Conservation (phyloP, 2,329 filamentous ascomycete genomes). For the Talaromyces sp. region DNA sequence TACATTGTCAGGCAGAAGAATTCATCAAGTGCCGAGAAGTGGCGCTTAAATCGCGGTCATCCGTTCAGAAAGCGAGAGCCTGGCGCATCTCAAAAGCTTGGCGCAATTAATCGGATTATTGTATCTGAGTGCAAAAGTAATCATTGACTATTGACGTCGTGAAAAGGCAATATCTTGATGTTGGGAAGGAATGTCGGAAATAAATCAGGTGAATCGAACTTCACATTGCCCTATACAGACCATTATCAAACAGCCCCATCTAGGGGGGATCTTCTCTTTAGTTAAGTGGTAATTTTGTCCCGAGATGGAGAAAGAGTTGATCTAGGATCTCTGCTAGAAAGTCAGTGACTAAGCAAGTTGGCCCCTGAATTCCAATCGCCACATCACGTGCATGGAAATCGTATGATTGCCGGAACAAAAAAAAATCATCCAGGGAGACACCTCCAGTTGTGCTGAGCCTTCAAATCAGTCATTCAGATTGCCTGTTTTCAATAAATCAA, state of each 20-base stretch:
- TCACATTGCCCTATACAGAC: too few relatives aligned
- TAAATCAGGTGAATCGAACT: too few relatives aligned
- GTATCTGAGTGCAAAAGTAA: not conserved
- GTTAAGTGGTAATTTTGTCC: too few relatives aligned
- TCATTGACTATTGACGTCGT: too few relatives aligned
- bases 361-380: conserved; percentile 11
- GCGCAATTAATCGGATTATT: not conserved
- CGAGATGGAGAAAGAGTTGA: not conserved
- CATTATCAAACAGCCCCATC: too few relatives aligned
- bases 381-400: conserved; percentile 10
- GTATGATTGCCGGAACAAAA: conserved; percentile 11
- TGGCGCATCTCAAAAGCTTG: not conserved
- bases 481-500: not conserved
- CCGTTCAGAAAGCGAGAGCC: not conserved
- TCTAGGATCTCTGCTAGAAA: not conserved
- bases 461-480: not conserved
- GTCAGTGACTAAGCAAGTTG: not conserved
- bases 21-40: not conserved
- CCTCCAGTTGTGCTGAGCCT: not conserved
- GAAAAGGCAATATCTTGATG: not conserved
- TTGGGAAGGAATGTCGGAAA: not conserved
- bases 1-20: not conserved
- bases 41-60: not conserved
- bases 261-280: too few relatives aligned
- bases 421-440: not conserved